These are phyloP conservation scores for Euptelea pleiosperma DNA, from an alignment of 164 flowering plant genomes.

Conservation along the genomic window DNA sequence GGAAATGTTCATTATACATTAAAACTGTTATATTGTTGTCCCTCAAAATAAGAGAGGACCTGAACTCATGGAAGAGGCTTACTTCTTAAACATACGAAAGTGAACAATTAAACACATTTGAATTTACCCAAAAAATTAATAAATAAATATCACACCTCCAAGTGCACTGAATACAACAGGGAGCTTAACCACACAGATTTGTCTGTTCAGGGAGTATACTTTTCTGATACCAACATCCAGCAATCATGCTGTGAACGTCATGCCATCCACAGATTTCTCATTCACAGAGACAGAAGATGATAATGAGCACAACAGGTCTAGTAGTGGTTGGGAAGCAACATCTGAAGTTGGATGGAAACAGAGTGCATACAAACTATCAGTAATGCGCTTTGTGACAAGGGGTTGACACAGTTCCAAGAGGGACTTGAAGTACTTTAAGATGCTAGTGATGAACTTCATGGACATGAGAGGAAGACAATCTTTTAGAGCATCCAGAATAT, in stretches of 20 bases:
- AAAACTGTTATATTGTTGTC: background rate
- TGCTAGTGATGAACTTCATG: constrained; percentile 37
- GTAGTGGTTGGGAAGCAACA: constrained; percentile 55
- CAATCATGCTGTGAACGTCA: constrained; percentile 74
- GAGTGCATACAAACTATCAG: constrained; percentile 52
- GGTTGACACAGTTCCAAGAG: constrained; percentile 64
- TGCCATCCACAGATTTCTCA: constrained; percentile 64
- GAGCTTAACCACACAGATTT: constrained; percentile 64
- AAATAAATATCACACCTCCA: constrained; percentile 48
- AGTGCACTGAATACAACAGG: constrained; percentile 70
- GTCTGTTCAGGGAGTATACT: constrained; percentile 57
- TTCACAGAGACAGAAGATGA: constrained; percentile 43
- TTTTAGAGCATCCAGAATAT: constrained; percentile 68
- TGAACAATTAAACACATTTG: too few relatives aligned
- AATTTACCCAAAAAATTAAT: too few relatives aligned
- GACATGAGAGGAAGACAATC: constrained; percentile 75
- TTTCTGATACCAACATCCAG: constrained; percentile 72
- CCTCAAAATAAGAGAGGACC: background rate
- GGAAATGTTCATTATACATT: background rate
- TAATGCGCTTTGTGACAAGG: constrained; percentile 62
- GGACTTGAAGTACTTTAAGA: constrained; percentile 62
- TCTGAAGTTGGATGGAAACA: constrained; percentile 52
- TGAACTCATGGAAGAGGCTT: too few relatives aligned
- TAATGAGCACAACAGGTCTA: constrained; percentile 64
- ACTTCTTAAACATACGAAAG: too few relatives aligned